phyloP scores from a whole-genome alignment of 108 stramenopile genomes.

The Fragilaria radians region DNA sequence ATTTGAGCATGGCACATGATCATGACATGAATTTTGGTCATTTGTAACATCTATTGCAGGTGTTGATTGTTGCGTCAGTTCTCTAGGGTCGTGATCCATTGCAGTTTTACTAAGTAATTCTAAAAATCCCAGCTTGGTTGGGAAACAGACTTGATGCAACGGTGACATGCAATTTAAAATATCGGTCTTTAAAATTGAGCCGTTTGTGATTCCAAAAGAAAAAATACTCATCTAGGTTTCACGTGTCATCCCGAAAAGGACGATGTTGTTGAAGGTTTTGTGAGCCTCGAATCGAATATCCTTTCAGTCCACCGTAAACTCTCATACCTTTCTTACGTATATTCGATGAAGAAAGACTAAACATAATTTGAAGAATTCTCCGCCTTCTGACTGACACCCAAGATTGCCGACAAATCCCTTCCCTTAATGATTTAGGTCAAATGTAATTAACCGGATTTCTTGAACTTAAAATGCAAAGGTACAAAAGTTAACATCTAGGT shows the following conservation, averaged over 20 bases:
- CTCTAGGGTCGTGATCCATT: not conserved
- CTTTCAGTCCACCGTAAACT: not conserved
- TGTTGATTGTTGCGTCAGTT: not conserved
- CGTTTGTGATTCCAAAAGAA: not conserved
- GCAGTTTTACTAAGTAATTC: not conserved
- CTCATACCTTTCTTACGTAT: too few species aligned
- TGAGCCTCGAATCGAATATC: not conserved
- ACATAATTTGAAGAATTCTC: too few species aligned
- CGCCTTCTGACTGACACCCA: too few species aligned
- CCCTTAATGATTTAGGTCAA: too few species aligned
- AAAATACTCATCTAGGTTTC: not conserved
- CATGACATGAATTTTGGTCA: not conserved
- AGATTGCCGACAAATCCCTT: too few species aligned
- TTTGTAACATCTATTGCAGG: not conserved
- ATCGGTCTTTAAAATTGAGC: not conserved
- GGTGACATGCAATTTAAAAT: not conserved
- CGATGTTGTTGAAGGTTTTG: not conserved
- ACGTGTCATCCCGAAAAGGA: not conserved
- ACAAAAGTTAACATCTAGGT: too few species aligned
- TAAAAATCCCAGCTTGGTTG: not conserved
- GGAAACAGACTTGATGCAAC: not conserved
- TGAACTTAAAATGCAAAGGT: too few species aligned
- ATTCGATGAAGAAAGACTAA: too few species aligned
- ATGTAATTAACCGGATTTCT: too few species aligned
- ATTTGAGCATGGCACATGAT: not conserved